Base-by-base conservation (phyloP, 495 filamentous ascomycete genomes). In the Hypoxylon trugodes region DNA sequence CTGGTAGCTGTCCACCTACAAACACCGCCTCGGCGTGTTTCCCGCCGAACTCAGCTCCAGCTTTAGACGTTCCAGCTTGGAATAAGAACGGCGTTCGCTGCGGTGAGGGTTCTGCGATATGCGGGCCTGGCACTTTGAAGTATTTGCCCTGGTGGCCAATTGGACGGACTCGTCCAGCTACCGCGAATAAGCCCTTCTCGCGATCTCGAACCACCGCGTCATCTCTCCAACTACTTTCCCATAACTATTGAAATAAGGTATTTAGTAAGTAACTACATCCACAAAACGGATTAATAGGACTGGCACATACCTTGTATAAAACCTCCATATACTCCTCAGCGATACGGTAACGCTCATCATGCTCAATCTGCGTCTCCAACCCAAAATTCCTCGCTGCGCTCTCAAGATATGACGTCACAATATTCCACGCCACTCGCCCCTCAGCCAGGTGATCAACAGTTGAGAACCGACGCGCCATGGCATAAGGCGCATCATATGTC, bases 61-160 rank as follows among this genome's bases (percentile, higher is more conserved):
- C 81, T 42, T 83, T 82, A 1, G 82, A 86, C 0, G 82, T 82
- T 0, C 84, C 84, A 0, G 85, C 84, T 71, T 87, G 84, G 16
- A 86, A 71, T 10, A 87, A 75, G 15, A 88, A 78, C 0, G 85
- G 85, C 16, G 85, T 88, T 9, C 85, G 78, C 56, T 87, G 85
- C 2, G 82, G 83, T 40, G 79, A 82, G 6, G 85, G 85, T 35
- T 86, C 80, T 55, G 75, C 78, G 68, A 86, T 76, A 60, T 87
- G 84, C 7, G 82, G 84, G 0, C 84, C 85, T 0, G 82, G 84
- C 0, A 88, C 82, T n/a, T 72, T 74, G 74, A 82, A 87, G 72
- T 86, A 84, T 64, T 87, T 86, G 13, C 85, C 86, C 8, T 74
- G 64, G 65, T 87, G 85, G 69, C 86, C 83, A 72, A 89, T 87